These are phyloP conservation scores for Collybia nuda DNA, from an alignment of 768 basidiomycete species.

Conservation along the genomic window DNA sequence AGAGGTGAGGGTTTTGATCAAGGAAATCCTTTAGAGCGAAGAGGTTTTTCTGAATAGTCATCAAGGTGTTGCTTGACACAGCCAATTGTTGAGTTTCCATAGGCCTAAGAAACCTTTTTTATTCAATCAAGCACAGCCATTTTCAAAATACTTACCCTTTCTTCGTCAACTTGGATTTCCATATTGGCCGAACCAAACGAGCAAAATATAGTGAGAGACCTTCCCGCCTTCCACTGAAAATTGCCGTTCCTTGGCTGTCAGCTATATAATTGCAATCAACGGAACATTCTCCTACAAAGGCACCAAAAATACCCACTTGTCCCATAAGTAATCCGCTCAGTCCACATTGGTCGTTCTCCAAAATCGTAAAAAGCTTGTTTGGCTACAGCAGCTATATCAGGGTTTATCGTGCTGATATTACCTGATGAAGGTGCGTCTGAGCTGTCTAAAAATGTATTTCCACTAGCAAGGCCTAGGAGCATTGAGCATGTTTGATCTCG, in stretches of 20 bases:
- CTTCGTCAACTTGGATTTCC: conserved; percentile 79
- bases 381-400: conserved; percentile 70
- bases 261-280: conserved; percentile 30
- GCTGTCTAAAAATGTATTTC: conserved; percentile 75
- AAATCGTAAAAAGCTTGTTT: conserved; percentile 87
- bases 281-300: not conserved
- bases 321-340: conserved; percentile 76
- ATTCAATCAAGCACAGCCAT: not conserved
- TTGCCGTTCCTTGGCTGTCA: conserved; percentile 69
- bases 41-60: conserved; percentile 78
- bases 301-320: conserved; percentile 44
- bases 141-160: conserved; percentile 43
- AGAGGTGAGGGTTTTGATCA: conserved; percentile 80
- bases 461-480: conserved; percentile 82
- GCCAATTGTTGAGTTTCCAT: conserved; percentile 55
- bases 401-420: conserved; percentile 47
- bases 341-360: conserved; percentile 81
- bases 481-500: conserved; percentile 92
- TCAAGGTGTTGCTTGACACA: conserved; percentile 59
- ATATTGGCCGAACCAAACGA: conserved; percentile 81
- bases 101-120: conserved; percentile 26
- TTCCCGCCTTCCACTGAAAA: conserved; percentile 87
- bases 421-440: conserved; percentile 47
- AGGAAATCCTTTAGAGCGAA: conserved; percentile 74
- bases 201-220: conserved; percentile 87